Evolutionary conservation across 2,329 filamentous ascomycete species (phyloP).

Genomic region (Diaporthe aspalathi): DNA sequence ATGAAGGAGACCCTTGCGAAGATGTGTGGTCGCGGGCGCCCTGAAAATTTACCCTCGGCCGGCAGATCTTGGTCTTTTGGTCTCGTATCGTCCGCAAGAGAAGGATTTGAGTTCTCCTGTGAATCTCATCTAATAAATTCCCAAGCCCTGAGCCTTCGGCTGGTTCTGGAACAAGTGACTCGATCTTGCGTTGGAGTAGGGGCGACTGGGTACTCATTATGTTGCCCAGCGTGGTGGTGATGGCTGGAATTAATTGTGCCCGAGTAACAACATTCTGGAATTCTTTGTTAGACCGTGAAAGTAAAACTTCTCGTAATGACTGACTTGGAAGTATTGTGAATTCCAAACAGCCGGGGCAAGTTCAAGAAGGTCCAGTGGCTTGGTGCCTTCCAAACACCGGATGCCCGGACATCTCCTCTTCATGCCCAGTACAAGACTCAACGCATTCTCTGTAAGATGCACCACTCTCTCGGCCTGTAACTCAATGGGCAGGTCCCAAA

Average conservation of each 20-base stretch:
- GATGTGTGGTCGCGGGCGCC: not conserved
- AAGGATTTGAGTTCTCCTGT: constrained; percentile 4
- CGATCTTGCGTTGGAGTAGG: constrained; percentile 9
- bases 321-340: constrained; percentile 34
- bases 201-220: constrained; percentile 22
- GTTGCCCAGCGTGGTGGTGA: constrained; percentile 33
- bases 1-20: not conserved
- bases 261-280: constrained; percentile 28
- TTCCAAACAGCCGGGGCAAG: constrained; percentile 38
- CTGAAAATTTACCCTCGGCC: not conserved
- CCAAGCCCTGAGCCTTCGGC: not conserved
- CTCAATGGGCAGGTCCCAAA: not conserved
- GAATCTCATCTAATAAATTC: not conserved
- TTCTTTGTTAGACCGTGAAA: not conserved
- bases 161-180: constrained; percentile 8
- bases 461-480: constrained; percentile 28
- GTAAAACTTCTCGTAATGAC: not conserved
- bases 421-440: constrained; percentile 24
- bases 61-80: constrained; percentile 9
- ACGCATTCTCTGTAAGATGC: constrained; percentile 23
- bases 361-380: constrained; percentile 30
- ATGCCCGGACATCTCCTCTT: constrained; percentile 17
- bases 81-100: constrained; percentile 9
- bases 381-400: not conserved
- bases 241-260: constrained; percentile 9